Conservation (phyloP, 768 basidiomycete genomes). For the Pleurotus salmoneostramineus region DNA sequence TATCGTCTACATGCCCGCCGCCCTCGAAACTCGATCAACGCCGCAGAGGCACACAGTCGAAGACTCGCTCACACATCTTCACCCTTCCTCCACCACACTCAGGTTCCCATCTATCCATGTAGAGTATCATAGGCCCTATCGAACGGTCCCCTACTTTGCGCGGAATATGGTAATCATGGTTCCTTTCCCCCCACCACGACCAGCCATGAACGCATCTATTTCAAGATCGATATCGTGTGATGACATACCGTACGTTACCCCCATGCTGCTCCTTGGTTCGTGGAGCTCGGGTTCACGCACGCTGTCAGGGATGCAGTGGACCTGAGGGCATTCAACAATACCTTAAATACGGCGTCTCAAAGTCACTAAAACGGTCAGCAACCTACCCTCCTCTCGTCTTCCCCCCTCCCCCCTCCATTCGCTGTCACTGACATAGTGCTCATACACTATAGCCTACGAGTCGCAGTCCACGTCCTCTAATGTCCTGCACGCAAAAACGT, state of each 20-base stretch:
- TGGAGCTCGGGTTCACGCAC: not conserved
- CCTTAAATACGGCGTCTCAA: not conserved
- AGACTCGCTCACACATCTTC: not conserved
- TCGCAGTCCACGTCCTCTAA: constrained; percentile 1
- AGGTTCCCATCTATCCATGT: constrained; percentile 6
- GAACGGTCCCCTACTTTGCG: not conserved
- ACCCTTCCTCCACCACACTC: not conserved
- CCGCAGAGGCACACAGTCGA: constrained; percentile 5
- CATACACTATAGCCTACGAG: not conserved
- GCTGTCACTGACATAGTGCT: too few relatives aligned
- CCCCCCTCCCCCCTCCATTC: too few relatives aligned
- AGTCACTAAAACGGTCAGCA: not conserved
- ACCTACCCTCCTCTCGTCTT: not conserved
- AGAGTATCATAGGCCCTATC: not conserved
- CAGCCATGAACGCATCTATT: not conserved
- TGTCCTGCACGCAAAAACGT: constrained; percentile 5
- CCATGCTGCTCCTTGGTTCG: not conserved
- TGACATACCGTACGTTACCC: too few relatives aligned
- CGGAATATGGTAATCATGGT: too few relatives aligned
- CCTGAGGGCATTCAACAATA: not conserved
- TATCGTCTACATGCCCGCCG: not conserved
- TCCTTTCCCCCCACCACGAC: too few relatives aligned
- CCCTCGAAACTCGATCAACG: constrained; percentile 5
- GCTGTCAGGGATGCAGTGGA: constrained; percentile 1
- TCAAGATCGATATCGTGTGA: not conserved